Evolutionary conservation across 345 rosid genomes (phyloP).

Genomic region (Eucalyptus cloeziana): DNA sequence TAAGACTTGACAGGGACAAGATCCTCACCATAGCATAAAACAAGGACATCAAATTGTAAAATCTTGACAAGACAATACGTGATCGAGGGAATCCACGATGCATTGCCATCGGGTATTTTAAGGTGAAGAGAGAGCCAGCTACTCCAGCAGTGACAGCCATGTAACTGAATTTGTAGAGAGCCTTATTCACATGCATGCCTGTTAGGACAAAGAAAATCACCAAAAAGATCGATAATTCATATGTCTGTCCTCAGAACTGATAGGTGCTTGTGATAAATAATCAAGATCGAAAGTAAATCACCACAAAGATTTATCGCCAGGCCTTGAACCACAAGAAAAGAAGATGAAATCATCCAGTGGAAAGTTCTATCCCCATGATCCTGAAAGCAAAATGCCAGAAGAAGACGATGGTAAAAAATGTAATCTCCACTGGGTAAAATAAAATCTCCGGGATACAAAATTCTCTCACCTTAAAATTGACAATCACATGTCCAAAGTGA

Average conservation of each 20-base stretch:
- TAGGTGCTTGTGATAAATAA: neutral
- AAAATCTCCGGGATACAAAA: neutral
- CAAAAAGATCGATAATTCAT: neutral
- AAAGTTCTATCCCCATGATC: slow-evolving; percentile 13
- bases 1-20: neutral
- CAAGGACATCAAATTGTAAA: neutral
- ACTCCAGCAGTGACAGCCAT: slow-evolving; percentile 55
- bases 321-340: no score
- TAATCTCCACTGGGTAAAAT: neutral
- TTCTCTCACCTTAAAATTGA: slow-evolving; percentile 57
- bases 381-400: no score
- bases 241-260: neutral
- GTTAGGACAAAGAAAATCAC: neutral
- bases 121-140: slow-evolving; percentile 40
- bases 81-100: no score
- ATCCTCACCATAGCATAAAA: neutral
- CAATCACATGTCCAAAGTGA: slow-evolving; percentile 63
- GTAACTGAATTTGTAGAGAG: slow-evolving; percentile 71
- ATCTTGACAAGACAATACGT: no score
- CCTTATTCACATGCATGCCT: slow-evolving; percentile 77
- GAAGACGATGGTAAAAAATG: slow-evolving; percentile 4
- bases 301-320: slow-evolving; percentile 26
- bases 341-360: no score
- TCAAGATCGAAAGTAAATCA: neutral
- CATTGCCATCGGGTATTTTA: slow-evolving; percentile 36